Base-by-base conservation (phyloP, 2,329 filamentous ascomycete species). In the Aspergillus fumigatiaffinis region DNA sequence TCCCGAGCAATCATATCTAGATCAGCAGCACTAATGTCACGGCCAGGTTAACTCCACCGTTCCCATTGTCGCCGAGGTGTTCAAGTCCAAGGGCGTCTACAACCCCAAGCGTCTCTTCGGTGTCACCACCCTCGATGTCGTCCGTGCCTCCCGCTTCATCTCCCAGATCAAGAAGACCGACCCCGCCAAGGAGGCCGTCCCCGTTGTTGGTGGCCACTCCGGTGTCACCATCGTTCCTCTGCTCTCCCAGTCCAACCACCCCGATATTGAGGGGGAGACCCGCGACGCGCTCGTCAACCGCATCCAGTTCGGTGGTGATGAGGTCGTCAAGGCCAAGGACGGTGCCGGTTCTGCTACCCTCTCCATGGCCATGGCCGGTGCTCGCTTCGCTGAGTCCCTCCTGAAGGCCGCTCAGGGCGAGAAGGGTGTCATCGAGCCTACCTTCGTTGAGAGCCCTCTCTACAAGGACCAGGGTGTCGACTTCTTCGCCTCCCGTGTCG, bases 91-190 rank as follows among this genome's bases (percentile, higher is more conserved):
- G 71, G 92, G 92, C 68, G 93, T 97, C 82, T 99, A 97, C 88
- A 93, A 99, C 87, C 92, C 94, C 79, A 95, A 95, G 88, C 91
- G 90, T 74, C 91, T 99, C 71, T 99, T 99, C 82, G 94, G 94
- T 84, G 94, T 99, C 76, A 99, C 94, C 81, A 97, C 94, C 73
- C 92, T 99, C 73, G 94, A 99, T 73, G 92, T 97, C 65, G 94
- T 99, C 79, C 94, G 94, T 76, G 93, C 94, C 73, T 92, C 88
- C 74, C 91, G 92, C 82, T 99, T 99, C 87, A 94, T 97, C 81
- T 92, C 90, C 72, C 87, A 97, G 85, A 80, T 96, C 81, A 93
- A 96, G 87, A 81, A 78, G 74, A 91, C 89, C 79, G 89, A 97
- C 84, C 94, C 94, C 71, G 87, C 87, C 74, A 86, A 90, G 77